Evolutionary conservation across 768 basidiomycete genomes (phyloP).

Genomic region (Gymnopilus dilepis): DNA sequence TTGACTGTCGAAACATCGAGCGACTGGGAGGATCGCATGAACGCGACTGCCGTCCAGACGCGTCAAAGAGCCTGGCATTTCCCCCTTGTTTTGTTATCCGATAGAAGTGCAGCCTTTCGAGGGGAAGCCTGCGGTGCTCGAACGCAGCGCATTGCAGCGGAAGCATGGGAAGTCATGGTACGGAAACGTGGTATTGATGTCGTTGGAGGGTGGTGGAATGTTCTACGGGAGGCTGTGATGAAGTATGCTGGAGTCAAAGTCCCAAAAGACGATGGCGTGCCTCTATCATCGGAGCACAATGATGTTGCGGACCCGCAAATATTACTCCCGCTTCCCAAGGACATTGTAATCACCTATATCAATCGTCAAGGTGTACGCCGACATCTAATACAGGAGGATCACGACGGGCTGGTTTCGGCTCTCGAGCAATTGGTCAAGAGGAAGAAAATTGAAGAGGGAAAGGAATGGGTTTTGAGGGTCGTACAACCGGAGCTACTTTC

Average conservation of each 20-base stretch:
- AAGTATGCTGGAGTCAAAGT: conserved; percentile 57
- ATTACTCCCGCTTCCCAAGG: conserved; percentile 46
- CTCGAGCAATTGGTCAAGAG: conserved; percentile 54
- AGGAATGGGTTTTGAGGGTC: conserved; percentile 63
- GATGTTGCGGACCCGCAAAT: conserved; percentile 33
- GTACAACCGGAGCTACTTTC: conserved; percentile 67
- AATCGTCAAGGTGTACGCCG: conserved; percentile 60
- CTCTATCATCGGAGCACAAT: conserved; percentile 10
- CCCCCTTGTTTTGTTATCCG: conserved; percentile 68
- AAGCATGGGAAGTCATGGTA: conserved; percentile 63
- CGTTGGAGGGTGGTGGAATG: conserved; percentile 78
- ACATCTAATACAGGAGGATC: conserved; percentile 59
- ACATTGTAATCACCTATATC: conserved; percentile 75
- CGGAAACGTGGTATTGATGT: conserved; percentile 38
- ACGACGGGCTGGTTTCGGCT: conserved; percentile 55
- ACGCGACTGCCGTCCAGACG: conserved; percentile 29
- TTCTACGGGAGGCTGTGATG: conserved; percentile 68
- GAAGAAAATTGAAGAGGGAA: conserved; percentile 34
- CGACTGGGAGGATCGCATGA: conserved; percentile 74
- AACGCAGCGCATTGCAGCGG: conserved; percentile 75
- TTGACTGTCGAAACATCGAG: conserved; percentile 66
- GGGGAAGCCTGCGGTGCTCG: conserved; percentile 64
- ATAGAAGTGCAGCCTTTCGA: conserved; percentile 80
- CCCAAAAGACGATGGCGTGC: not conserved
- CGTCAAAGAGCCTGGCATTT: conserved; percentile 68